Percentiles rank a stretch among this genome's conserved stretches.
These are phyloP conservation scores for Mortierella hygrophila DNA, from an alignment of 192 early-diverging fungal species.

Conservation along the genomic window DNA sequence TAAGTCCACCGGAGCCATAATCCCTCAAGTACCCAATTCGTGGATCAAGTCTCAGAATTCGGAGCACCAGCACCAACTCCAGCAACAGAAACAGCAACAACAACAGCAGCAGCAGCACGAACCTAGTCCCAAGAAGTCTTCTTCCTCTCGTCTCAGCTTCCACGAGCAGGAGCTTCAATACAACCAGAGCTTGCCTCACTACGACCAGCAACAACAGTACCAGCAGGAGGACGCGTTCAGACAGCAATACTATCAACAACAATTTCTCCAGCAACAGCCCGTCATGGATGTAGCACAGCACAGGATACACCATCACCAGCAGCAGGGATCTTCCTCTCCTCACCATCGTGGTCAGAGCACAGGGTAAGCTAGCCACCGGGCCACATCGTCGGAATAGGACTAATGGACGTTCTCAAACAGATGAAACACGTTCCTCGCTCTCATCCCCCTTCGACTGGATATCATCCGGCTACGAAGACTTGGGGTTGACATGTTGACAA, in stretches of 20 bases:
- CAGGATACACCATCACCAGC: constrained; percentile 21
- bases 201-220: constrained; percentile 45
- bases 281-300: constrained; percentile 18
- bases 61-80: constrained; percentile 20
- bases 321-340: constrained; percentile 37
- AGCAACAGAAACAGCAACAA: neutral
- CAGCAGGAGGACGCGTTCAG: constrained; percentile 50
- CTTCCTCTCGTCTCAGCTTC: constrained; percentile 42
- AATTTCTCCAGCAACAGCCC: constrained; percentile 46
- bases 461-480: neutral
- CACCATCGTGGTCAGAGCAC: constrained; percentile 43
- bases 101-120: constrained; percentile 26
- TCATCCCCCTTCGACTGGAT: neutral
- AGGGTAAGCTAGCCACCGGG: constrained; percentile 16
- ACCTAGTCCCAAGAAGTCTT: constrained; percentile 15
- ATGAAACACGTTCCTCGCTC: constrained; percentile 3
- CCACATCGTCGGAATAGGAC: neutral
- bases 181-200: constrained; percentile 25
- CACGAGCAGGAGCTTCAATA: constrained; percentile 35
- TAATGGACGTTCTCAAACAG: neutral
- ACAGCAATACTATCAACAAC: constrained; percentile 53
- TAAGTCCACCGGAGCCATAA: constrained; percentile 43
- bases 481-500: neutral
- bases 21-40: constrained; percentile 53
- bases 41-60: constrained; percentile 46